A percentile compares a stretch with the other conserved stretches of the same genome.
Conservation (phyloP, 1,284 basidiomycete genomes). For the Cerioporus squamosus region DNA sequence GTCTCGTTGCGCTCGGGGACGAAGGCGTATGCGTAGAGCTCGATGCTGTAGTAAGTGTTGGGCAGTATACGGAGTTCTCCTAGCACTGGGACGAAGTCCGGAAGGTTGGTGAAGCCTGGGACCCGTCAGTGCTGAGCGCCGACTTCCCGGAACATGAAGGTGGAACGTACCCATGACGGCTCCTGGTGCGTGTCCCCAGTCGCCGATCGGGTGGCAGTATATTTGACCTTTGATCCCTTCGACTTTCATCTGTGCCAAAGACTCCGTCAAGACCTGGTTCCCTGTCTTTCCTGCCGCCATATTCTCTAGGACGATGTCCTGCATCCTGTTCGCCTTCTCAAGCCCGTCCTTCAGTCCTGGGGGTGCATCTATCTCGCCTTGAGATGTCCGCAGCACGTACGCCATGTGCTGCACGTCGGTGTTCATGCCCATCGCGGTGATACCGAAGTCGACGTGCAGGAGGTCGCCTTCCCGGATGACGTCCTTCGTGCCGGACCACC, state of each 20-base stretch:
- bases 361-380: slow-evolving; percentile 47
- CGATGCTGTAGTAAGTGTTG: slow-evolving; percentile 55
- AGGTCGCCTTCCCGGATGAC: slow-evolving; percentile 51
- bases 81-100: slow-evolving; percentile 46
- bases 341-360: slow-evolving; percentile 48
- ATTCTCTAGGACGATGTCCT: slow-evolving; percentile 49
- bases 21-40: slow-evolving; percentile 53
- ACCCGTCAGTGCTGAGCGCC: neutral
- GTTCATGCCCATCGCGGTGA: slow-evolving; percentile 57
- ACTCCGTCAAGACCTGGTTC: slow-evolving; percentile 47
- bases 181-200: slow-evolving; percentile 59
- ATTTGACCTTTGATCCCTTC: slow-evolving; percentile 53
- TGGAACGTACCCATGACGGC: slow-evolving; percentile 49
- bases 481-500: slow-evolving; percentile 47
- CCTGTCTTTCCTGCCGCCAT: slow-evolving; percentile 53
- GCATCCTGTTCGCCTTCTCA: slow-evolving; percentile 52
- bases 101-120: slow-evolving; percentile 51
- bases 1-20: slow-evolving; percentile 54
- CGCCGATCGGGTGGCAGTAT: slow-evolving; percentile 59
- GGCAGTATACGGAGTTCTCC: slow-evolving; percentile 49
- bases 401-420: slow-evolving; percentile 62
- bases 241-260: slow-evolving; percentile 45
- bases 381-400: slow-evolving; percentile 50
- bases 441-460: slow-evolving; percentile 58
- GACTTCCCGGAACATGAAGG: too few species aligned